A percentile compares a stretch with the other conserved stretches of the same genome.
Conservation (phyloP, 1,284 basidiomycete species). For the Tilletia caries region DNA sequence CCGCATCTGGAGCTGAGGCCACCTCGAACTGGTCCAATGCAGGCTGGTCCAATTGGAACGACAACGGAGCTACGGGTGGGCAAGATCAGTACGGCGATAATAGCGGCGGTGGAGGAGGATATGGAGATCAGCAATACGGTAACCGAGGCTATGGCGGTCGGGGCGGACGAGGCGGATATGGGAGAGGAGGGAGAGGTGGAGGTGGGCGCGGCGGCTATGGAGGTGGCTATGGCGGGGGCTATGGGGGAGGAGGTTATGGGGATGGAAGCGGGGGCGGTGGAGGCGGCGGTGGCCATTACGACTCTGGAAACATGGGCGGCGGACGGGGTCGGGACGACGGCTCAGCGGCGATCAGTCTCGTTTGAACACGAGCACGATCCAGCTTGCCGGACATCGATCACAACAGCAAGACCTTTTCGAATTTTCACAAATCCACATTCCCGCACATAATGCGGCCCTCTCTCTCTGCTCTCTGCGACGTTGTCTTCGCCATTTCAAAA, state of each 20-base stretch:
- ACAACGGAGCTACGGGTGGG: not conserved
- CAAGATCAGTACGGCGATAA: not conserved
- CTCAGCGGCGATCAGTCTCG: not conserved
- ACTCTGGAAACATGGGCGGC: not conserved
- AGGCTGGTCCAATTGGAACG: not conserved
- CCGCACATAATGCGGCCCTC: no score
- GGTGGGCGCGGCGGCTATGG: not conserved
- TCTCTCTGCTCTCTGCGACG: no score
- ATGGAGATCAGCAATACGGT: not conserved
- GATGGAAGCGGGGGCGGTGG: not conserved
- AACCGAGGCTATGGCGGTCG: not conserved
- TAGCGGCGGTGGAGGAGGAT: slow-evolving; percentile 1
- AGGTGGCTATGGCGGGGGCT: not conserved
- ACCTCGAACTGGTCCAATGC: no score
- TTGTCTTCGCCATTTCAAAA: not conserved
- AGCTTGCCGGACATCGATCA: no score
- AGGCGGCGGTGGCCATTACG: not conserved
- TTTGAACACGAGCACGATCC: not conserved
- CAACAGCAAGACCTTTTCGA: no score
- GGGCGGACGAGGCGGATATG: not conserved
- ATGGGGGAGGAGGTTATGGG: no score
- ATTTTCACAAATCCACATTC: no score
- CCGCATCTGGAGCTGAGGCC: no score
- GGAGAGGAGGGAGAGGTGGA: not conserved
- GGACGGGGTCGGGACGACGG: slow-evolving; percentile 1